Evolutionary conservation across 2,329 filamentous ascomycete genomes (phyloP), one percentile per base, ranked within the genome.

Genomic region (Verticillium longisporum): DNA sequence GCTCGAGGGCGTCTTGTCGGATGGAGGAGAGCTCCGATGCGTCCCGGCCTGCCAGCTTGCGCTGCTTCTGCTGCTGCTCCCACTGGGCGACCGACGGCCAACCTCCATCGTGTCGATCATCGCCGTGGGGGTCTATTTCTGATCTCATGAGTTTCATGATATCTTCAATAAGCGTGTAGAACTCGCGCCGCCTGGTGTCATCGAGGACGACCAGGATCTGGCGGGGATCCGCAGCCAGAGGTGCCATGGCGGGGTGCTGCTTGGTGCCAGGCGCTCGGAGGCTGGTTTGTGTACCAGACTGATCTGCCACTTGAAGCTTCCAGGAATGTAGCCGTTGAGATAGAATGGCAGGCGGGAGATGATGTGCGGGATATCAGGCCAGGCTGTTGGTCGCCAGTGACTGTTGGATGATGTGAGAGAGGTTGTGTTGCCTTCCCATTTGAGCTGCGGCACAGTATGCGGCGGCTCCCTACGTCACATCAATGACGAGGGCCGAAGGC

Each of bases 171-270:
- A 87, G 78, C 56, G 72, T 72, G 61, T 82, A 78, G 36, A 85
- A 77, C 2, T 78, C 82, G 63, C 77, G 77, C 56, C 83, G 80
- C 55, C 79, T 77, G 33, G 80, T 78, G 33, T 76, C 75, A 65
- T 85, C 82, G 50, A 87, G 75, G 32, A 82, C 76, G 59, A 86
- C 78, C 71, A 83, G 77, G 60, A 85, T 71, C 66, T 83, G 82
- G 62, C 81, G 79, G 57, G 83, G 83, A 64, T 85, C 83, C 38
- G 75, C 77, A 60, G 78, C 82, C 58, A 82, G 74, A 59, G 83
- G 83, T 61, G 83, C 80, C 83, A 85, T 84, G 61, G 14, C 69
- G 60, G 58, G 34, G 31, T 31, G 37, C 18, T 53, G 45, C 45
- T 15, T 5, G 6, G 5, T 14, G 38, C 38, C 38, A 45, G n/a